Base-by-base conservation (phyloP, 768 basidiomycete species). In the Albatrellus ellisii region DNA sequence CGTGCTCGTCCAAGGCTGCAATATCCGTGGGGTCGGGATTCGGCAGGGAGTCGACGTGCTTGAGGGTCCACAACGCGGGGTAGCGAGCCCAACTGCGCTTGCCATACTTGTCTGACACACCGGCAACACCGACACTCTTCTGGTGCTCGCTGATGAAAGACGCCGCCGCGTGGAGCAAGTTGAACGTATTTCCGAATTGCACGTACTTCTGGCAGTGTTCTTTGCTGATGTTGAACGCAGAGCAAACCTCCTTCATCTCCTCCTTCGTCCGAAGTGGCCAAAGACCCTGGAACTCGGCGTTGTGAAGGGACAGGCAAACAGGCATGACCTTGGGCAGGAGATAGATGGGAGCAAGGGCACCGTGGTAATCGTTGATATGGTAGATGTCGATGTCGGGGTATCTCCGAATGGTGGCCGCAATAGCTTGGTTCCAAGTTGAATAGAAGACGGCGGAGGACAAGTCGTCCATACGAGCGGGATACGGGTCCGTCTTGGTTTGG, bases 381-480 rank as follows among this genome's bases (percentile, higher is more conserved):
- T 94, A 94, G 48, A 95, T 81, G 56, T 95, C 91, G 52, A 94
- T 79, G 49, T 78, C 77, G 1, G 91, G 87, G 63, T 67, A 68
- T 41, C 90, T 77, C 48, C 87, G 80, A 49, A 95, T 83, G 24
- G 89, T 86, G 35, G 88, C 80, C 12, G 90, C 88, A 48, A 95
- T 90, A 32, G 90, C 88, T 62, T 95, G 91, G 55, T 95, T 95
- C 91, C 91, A 95, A n/a, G 91, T 91, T 36, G 91, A 94, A 59
- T 95, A 95, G 69, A 94, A 95, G 56, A 94, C 92, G 29, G 91
- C 91, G 8, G 91, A 94, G 51, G 83, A 85, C 49, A 95, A 70
- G 59, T 95, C 91, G 56, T 95, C 91, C 91, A 95, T 95, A 53
- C 91, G 86, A 53, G 87, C 83, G 25, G 91, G 91, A 59, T 95